These are phyloP conservation scores for Trichoderma endophyticum DNA, from an alignment of 2,329 filamentous ascomycete species.

Conservation along the genomic window DNA sequence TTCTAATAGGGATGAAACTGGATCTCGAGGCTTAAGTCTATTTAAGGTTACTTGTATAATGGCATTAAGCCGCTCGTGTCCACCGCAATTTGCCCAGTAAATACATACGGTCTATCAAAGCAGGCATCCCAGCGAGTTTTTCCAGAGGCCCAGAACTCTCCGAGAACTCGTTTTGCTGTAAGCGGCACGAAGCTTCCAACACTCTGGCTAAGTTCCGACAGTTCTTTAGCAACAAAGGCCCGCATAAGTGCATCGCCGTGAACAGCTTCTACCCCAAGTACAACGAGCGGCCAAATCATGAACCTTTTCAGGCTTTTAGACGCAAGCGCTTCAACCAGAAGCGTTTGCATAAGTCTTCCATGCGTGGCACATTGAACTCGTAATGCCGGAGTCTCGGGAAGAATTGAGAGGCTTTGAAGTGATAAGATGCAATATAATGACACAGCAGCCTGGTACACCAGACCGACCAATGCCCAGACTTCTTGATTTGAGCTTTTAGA, in stretches of 20 bases:
- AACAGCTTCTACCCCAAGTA: not conserved
- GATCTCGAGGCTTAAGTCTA: not conserved
- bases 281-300: slow-evolving; percentile 4
- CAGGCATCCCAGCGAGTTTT: not conserved
- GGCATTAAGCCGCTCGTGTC: slow-evolving; percentile 4
- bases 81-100: not conserved
- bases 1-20: not conserved
- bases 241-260: not conserved
- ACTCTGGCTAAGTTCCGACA: not conserved
- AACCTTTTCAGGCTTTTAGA: not conserved
- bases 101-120: not conserved
- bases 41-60: not conserved
- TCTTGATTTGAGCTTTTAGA: not conserved
- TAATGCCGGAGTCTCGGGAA: not conserved
- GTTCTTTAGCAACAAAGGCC: not conserved
- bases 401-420: not conserved
- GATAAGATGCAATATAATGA: not conserved
- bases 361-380: not conserved
- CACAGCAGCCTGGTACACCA: not conserved
- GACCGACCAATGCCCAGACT: not conserved
- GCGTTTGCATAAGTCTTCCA: not conserved
- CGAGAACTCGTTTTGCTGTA: not conserved
- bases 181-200: not conserved
- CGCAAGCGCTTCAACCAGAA: not conserved
- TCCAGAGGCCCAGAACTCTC: not conserved